Percentiles rank a stretch among this genome's conserved stretches.
phyloP scores from a whole-genome alignment of 1,139 yeast species.

The Debaryomycetaceae sp. region DNA sequence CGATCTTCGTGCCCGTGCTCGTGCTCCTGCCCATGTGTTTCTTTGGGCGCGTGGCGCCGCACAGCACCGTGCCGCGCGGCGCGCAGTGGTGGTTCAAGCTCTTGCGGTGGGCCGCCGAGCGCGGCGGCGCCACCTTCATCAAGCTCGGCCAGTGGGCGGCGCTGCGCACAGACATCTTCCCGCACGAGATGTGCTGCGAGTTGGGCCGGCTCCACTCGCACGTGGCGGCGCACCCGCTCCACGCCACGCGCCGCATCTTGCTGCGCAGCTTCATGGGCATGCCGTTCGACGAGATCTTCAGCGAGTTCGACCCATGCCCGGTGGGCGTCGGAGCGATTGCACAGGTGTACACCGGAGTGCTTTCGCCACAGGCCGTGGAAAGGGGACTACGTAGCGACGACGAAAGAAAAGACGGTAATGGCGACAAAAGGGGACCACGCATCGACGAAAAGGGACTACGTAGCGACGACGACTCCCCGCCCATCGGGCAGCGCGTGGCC shows the following conservation, averaged over 20 bases:
- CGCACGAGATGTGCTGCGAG: constrained; percentile 68
- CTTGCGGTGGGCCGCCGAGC: constrained; percentile 60
- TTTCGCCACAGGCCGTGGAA: constrained; percentile 35
- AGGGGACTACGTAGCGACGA: constrained; percentile 19
- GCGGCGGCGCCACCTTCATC: constrained; percentile 90
- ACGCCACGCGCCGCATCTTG: constrained; percentile 48
- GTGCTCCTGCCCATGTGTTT: constrained; percentile 53
- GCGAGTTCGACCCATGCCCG: constrained; percentile 64
- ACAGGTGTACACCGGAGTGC: constrained; percentile 76
- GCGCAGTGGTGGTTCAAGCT: constrained; percentile 62
- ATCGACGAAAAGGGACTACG: constrained; percentile 32
- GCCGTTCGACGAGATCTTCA: constrained; percentile 68
- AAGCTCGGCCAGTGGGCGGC: constrained; percentile 99
- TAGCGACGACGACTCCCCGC: constrained; percentile 19
- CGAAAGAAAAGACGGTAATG: constrained; percentile 5
- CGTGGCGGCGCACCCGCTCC: constrained; percentile 62
- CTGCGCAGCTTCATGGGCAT: constrained; percentile 50
- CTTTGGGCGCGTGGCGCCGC: constrained; percentile 38
- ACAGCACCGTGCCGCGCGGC: constrained; percentile 40
- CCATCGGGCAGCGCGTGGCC: constrained; percentile 58
- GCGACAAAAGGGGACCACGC: constrained; percentile 4
- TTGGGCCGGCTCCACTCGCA: constrained; percentile 72
- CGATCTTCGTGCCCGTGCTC: constrained; percentile 63
- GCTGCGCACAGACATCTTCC: constrained; percentile 90
- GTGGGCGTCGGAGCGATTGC: constrained; percentile 97